Conservation (phyloP, 345 rosid species). For the Eucalyptus curtisii region DNA sequence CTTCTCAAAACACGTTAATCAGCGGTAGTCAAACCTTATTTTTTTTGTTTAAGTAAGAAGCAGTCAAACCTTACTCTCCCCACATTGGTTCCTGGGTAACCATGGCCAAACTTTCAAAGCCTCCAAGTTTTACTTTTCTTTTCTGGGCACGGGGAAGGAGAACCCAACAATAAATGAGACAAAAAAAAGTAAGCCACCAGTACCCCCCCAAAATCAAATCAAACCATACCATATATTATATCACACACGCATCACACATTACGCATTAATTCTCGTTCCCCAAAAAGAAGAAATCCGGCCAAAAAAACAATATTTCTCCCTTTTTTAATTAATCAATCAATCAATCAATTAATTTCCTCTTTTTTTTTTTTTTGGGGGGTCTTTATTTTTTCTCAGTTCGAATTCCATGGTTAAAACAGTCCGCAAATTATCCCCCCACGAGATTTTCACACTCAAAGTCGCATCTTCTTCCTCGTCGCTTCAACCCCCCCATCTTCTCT, state of each 20-base stretch:
- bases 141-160: background rate
- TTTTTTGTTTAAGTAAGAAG: background rate
- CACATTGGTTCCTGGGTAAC: background rate
- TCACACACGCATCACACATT: background rate
- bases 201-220: background rate
- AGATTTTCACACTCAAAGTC: background rate
- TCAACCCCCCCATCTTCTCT: background rate
- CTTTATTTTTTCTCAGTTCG: background rate
- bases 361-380: too few relatives aligned
- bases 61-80: background rate
- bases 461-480: background rate
- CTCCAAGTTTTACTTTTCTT: background rate
- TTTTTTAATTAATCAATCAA: too few relatives aligned
- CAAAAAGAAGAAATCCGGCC: too few relatives aligned
- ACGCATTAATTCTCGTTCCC: background rate
- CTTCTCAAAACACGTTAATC: background rate
- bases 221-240: background rate
- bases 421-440: background rate
- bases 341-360: too few relatives aligned
- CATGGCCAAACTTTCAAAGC: background rate
- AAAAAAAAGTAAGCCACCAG: background rate
- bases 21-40: background rate
- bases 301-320: too few relatives aligned
- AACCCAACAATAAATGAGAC: background rate
- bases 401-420: too few relatives aligned